Conservation (phyloP, 306 rosid species). For the Fagus sylvatica region DNA sequence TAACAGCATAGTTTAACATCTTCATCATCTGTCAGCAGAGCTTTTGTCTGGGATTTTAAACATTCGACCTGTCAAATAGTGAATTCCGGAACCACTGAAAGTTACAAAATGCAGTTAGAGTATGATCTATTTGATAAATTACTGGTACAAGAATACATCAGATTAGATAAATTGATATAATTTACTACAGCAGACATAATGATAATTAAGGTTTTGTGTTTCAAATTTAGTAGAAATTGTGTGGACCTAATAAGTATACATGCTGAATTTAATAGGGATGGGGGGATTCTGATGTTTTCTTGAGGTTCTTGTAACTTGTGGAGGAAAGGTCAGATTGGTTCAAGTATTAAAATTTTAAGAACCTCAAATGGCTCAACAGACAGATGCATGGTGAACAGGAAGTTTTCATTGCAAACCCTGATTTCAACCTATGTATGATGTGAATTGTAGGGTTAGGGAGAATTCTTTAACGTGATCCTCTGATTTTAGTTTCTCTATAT, state of each 20-base stretch:
- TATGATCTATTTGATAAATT: not conserved
- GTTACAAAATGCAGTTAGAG: too few relatives aligned
- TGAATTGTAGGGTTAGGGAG: not conserved
- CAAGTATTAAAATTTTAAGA: not conserved
- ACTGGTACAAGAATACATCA: not conserved
- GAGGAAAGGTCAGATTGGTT: not conserved
- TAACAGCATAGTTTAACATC: not conserved
- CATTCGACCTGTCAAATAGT: not conserved
- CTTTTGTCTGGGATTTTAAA: not conserved
- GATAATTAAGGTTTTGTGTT: not conserved
- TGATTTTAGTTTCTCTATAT: not conserved
- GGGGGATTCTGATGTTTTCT: slow-evolving; percentile 1
- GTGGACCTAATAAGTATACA: not conserved
- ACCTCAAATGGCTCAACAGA: not conserved
- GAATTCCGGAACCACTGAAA: not conserved
- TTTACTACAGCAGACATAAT: not conserved
- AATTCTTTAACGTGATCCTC: not conserved
- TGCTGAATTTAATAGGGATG: not conserved
- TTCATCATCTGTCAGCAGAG: not conserved
- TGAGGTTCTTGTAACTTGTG: not conserved
- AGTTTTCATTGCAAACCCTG: not conserved
- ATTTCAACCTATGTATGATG: not conserved
- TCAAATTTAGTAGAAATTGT: not conserved
- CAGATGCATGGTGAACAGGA: not conserved
- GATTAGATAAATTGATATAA: not conserved